Conservation (phyloP, 2,329 filamentous ascomycete genomes). For the Diaporthe batatas region DNA sequence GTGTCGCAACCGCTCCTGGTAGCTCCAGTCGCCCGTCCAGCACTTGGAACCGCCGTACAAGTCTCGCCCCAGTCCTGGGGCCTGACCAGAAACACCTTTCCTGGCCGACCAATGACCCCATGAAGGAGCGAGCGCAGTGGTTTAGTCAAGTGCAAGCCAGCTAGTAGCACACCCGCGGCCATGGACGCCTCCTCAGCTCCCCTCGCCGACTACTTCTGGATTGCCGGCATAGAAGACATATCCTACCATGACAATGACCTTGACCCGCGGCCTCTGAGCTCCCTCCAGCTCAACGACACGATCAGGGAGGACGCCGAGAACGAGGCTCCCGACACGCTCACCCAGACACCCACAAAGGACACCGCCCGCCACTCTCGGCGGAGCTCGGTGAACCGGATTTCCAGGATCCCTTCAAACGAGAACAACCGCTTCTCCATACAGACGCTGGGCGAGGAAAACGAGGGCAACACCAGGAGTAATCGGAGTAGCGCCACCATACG, state of each 20-base stretch:
- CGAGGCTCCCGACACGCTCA: conserved; percentile 56
- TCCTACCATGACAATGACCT: conserved; percentile 69
- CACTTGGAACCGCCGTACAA: conserved; percentile 29
- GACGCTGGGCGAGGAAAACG: conserved; percentile 67
- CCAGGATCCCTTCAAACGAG: conserved; percentile 60
- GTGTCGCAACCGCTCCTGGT: conserved; percentile 4
- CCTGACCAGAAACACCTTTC: conserved; percentile 11
- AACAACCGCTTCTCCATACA: conserved; percentile 66
- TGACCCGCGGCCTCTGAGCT: conserved; percentile 51
- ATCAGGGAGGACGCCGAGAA: conserved; percentile 74
- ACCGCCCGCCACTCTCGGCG: conserved; percentile 71
- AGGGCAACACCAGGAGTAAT: conserved; percentile 70
- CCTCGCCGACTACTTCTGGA: conserved; percentile 82
- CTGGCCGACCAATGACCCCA: conserved; percentile 41
- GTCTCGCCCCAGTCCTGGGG: conserved; percentile 37
- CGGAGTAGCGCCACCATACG: conserved; percentile 76
- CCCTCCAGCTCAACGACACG: conserved; percentile 65
- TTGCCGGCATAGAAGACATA: conserved; percentile 77
- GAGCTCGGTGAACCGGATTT: conserved; percentile 70
- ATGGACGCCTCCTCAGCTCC: conserved; percentile 74
- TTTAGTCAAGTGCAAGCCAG: conserved; percentile 35
- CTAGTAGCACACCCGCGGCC: conserved; percentile 53
- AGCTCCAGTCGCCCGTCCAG: conserved; percentile 22
- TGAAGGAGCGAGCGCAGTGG: conserved; percentile 36
- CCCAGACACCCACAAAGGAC: conserved; percentile 49